Base-by-base conservation (phyloP, 345 rosid species). In the Hirschfeldia incana region DNA sequence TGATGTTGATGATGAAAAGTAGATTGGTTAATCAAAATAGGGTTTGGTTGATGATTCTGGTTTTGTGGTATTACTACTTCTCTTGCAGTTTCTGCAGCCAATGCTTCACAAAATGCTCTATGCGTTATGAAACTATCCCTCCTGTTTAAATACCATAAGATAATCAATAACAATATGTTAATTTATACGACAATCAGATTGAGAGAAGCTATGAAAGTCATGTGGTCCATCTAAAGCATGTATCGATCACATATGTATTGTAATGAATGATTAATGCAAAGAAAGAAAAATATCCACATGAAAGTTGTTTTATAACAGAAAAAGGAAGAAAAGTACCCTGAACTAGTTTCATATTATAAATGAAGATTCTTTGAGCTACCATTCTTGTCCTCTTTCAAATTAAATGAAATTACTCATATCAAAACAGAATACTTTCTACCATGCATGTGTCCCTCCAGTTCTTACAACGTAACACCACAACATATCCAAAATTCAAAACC, bases 321-420 rank as follows among this genome's bases (percentile, higher is more conserved):
- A 53, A 27, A 51, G 1, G 11, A 69, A 21, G 51, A 75, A 74
- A 75, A 64, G 79, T 80, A 80, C 79, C 49, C 58, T 63, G 79
- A 76, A 81, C 80, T 75, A 65, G 73, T 76, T 76, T 66, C 65
- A 71, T 71, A 81, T 8, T 71, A 76, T 76, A 76, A 81, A 81
- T 81, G 81, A 81, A 81, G 81, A 81, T 72, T 81, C 84, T 81
- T 81, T 61, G 80, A 75, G 83, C 80, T 80, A 75, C 57, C 69
- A 70, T 26, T 55, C 66, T 80, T 80, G 83, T 80, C 80, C 64
- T 70, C 36, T 65, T 75, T 70, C 78, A 74, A 74, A 75, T 70
- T 80, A 70, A 80, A 44, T 80, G 80, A 75, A 75, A 75, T 75
- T 76, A 75, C 73, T 80, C 80, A 64, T 80, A 57, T 9, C 76